Base-by-base conservation (phyloP, 169 alveolate genomes). In the Eimeria maxima region DNA sequence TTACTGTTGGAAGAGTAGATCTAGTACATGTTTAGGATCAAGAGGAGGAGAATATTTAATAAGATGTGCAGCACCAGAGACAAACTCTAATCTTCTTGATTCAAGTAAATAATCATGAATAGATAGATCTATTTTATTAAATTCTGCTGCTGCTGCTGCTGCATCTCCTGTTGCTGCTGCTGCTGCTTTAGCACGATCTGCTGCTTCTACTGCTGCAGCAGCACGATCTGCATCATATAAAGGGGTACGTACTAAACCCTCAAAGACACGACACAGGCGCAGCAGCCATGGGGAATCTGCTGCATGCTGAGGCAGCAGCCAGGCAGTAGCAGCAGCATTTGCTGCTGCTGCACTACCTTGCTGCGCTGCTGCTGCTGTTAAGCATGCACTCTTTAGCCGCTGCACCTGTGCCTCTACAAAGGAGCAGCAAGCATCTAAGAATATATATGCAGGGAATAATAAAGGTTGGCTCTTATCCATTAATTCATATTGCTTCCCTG, bases 311-410 rank as follows among this genome's bases (percentile, higher is more conserved):
- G 67, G 91, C 22, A 84, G 93, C 93, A 84, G 29, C 93, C 93
- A 60, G 42, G 38, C 63, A 16, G 45, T 18, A 16, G 27, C 38
- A 6, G 93, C 93, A 3, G 93, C 93, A 13, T 55, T 13, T 33
- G 93, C 93, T 60, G 78, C 80, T 60, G 76, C 89, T 60, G 76
- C 44, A 16, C 76, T 86, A 60, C 80, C 93, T 16, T 86, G 93
- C 65, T 86, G 76, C 38, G 81, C 76, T 22, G 95, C 95, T 7
- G 91, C 95, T 50, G 55, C 81, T 24, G 91, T 91, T 33, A 91
- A 87, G 45, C 90, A 76, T 24, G 95, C 95, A 24, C 88, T 73
- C 91, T 91, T 91, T 33, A 91, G 91, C 0, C 95, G 90, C 91
- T 91, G 95, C 38, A 76, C 90, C 57, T 45, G 73, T 5, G 95